A percentile compares a stretch with the other conserved stretches of the same genome.
Conservation (phyloP, 2,329 filamentous ascomycete species). For the Monilinia aucupariae region DNA sequence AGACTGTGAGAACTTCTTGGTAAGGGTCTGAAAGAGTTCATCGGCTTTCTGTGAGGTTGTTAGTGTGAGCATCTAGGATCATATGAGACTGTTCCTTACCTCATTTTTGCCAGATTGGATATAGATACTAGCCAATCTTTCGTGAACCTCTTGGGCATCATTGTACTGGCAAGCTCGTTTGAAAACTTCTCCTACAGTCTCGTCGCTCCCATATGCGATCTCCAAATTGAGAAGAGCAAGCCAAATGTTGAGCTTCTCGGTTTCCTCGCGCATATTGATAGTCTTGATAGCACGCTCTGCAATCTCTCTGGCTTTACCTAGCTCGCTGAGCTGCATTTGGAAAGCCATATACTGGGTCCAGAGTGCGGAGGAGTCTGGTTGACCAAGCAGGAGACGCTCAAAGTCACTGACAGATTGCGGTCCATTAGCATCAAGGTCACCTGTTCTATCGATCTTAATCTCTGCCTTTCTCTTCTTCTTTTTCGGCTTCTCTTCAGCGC, state of each 20-base stretch:
- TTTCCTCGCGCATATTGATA: conserved; percentile 85
- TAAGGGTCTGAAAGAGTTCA: conserved; percentile 74
- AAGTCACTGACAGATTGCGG: conserved; percentile 89
- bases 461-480: conserved; percentile 69
- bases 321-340: conserved; percentile 86
- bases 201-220: conserved; percentile 79
- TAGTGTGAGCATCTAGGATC: conserved; percentile 21
- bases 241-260: conserved; percentile 94
- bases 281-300: conserved; percentile 85
- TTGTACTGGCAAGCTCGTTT: conserved; percentile 92
- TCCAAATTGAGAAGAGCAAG: conserved; percentile 91
- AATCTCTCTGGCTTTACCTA: conserved; percentile 80
- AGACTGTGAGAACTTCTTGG: conserved; percentile 79
- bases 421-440: conserved; percentile 81
- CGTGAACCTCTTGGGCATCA: conserved; percentile 82
- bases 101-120: conserved; percentile 82
- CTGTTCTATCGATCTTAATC: conserved; percentile 82
- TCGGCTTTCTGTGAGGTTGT: conserved; percentile 66
- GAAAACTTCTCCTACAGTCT: conserved; percentile 79
- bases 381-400: conserved; percentile 84
- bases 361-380: conserved; percentile 85
- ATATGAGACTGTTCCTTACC: conserved; percentile 48
- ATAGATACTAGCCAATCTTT: conserved; percentile 87
- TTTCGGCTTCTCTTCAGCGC: conserved; percentile 44
- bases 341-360: conserved; percentile 99